Conservation (phyloP, 495 filamentous ascomycete genomes). For the Elasticomyces elasticus region DNA sequence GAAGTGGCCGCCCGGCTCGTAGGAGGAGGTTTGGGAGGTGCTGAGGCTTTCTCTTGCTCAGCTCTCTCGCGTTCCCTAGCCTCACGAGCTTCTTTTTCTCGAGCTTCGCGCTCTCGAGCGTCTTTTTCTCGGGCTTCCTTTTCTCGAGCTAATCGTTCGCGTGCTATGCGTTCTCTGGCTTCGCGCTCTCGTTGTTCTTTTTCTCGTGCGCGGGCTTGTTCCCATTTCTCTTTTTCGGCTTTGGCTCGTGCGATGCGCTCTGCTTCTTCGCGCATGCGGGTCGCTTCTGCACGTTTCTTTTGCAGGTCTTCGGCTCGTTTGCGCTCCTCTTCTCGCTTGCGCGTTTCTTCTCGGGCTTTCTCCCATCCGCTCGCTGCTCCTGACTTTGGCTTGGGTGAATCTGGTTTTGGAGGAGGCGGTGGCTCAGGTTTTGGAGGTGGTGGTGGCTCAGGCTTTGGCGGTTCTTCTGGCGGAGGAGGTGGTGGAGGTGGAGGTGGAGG, state of each 20-base stretch:
- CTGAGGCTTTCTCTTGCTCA: constrained; percentile 30
- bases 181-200: constrained; percentile 34
- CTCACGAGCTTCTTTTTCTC: constrained; percentile 29
- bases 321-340: constrained; percentile 50
- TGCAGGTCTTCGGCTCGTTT: constrained; percentile 47
- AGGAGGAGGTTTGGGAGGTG: constrained; percentile 17
- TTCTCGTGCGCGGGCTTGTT: constrained; percentile 35
- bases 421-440: too few relatives aligned
- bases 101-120: constrained; percentile 25
- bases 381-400: constrained; percentile 24
- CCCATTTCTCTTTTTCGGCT: constrained; percentile 37
- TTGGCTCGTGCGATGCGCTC: constrained; percentile 33
- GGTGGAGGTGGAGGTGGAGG: constrained; percentile 17
- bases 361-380: constrained; percentile 48
- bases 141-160: constrained; percentile 36
- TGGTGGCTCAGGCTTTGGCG: neutral
- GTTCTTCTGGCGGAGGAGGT: constrained; percentile 15
- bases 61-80: constrained; percentile 10
- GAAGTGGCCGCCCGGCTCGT: constrained; percentile 18
- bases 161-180: constrained; percentile 32
- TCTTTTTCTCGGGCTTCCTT: constrained; percentile 38
- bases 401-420: constrained; percentile 20
- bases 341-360: constrained; percentile 59
- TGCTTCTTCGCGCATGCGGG: constrained; percentile 31
- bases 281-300: constrained; percentile 38